Evolutionary conservation across 2,329 filamentous ascomycete genomes (phyloP).

Genomic region (Cryoendolithus antarcticus): DNA sequence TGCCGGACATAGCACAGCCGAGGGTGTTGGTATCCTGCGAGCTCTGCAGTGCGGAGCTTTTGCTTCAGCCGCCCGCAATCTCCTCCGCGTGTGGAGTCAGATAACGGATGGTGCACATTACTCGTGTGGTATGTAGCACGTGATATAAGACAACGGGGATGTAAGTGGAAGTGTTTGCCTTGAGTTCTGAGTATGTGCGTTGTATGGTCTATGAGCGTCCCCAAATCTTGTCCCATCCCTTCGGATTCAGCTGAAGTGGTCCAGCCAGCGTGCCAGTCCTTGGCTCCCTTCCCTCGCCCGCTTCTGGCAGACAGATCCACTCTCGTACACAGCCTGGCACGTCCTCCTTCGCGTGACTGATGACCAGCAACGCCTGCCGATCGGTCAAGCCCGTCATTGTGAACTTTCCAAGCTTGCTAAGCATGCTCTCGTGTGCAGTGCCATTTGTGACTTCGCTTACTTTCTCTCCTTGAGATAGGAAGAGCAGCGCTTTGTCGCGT

Average conservation of each 20-base stretch:
- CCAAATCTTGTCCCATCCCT: constrained; percentile 22
- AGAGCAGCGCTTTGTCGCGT: constrained; percentile 75
- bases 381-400: constrained; percentile 51
- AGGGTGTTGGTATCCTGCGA: no score
- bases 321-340: constrained; percentile 72
- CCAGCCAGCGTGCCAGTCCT: constrained; percentile 49
- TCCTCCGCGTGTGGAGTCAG: no score
- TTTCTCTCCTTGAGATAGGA: constrained; percentile 46
- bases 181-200: no score
- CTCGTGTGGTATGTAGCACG: no score
- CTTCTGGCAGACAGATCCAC: constrained; percentile 76
- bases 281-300: constrained; percentile 48
- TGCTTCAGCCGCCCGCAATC: no score
- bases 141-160: no score
- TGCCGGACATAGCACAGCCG: no score
- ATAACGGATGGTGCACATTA: no score
- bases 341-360: constrained; percentile 83
- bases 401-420: constrained; percentile 28
- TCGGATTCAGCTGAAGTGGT: constrained; percentile 19
- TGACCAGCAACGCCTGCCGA: constrained; percentile 75
- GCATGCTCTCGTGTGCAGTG: no score
- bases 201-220: constrained; percentile 1
- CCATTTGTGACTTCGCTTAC: constrained; percentile 4
- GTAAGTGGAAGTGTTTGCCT: no score
- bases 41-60: no score